Base-by-base conservation (phyloP, 371 early-diverging fungal species). In the Actinomortierella ambigua region DNA sequence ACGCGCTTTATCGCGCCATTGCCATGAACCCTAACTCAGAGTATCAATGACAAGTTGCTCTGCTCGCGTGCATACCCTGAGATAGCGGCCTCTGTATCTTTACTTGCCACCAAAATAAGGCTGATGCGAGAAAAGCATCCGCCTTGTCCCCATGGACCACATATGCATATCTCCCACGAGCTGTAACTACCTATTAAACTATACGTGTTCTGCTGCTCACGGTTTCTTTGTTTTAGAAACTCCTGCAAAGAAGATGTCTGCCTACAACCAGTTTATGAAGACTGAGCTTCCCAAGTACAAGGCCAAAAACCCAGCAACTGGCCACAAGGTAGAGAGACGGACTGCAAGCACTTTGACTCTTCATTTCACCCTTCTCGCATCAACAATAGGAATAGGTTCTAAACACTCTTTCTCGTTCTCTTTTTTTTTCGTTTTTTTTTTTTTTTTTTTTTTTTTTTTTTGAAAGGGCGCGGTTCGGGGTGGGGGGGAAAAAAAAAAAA, bases 251-350 rank as follows among this genome's bases (percentile, higher is more conserved):
- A 83, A 83, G 76, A 65, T 85, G 68, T 79, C 87, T 27, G 84
- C 87, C 41, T 89, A 89, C 69, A 90, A 88, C 79, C 76, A 77
- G 57, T 90, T 83, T 69, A 88, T 90, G 88, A 88, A 87, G 81
- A 77, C 80, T 48, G 87, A 90, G 69, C 85, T 90, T 23, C 80
- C 84, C 41, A 87, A 86, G 68, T 81, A 83, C 57, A 88, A 88
- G 79, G 77, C 79, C 22, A 80, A 77, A 27, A 75, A 88, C 47
- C 78, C 86, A 22, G 79, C 68, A 50, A 79, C 87, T 24, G 62
- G 75, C 52, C 90, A 90, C 70, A 88, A 88, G 78, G 88, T 61
- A 61, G 46, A 15, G 46, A 46, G 46, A 46, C 15, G 22, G 22
- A 17, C 4, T 3, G 17, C 5, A 17, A 46, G 8, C 48, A 17